phyloP scores from a whole-genome alignment of 805 yeast species.

The Yarrowia osloensis region DNA sequence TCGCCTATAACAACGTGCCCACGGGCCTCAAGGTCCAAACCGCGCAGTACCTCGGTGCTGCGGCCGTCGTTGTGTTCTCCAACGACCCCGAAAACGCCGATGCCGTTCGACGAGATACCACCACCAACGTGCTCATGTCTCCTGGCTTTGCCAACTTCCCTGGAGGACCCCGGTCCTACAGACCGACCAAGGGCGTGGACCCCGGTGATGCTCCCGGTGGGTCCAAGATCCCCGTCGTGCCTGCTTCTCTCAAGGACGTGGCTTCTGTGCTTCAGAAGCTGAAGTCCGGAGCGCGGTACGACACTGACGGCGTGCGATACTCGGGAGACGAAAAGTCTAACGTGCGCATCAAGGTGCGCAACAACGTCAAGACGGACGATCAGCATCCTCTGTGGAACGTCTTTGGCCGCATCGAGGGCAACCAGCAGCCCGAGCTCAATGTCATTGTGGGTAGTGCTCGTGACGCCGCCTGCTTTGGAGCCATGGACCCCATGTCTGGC shows the following conservation, averaged over 20 bases:
- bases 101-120: conserved; percentile 51
- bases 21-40: conserved; percentile 54
- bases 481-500: conserved; percentile 70
- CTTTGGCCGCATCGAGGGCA: conserved; percentile 72
- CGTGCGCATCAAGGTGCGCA: conserved; percentile 41
- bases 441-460: conserved; percentile 80
- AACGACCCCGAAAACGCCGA: conserved; percentile 40
- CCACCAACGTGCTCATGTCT: conserved; percentile 51
- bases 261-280: conserved; percentile 46
- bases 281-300: conserved; percentile 46
- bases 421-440: conserved; percentile 74
- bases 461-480: conserved; percentile 77
- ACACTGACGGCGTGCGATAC: conserved; percentile 48
- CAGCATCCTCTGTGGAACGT: conserved; percentile 77
- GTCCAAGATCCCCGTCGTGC: conserved; percentile 74
- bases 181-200: conserved; percentile 48
- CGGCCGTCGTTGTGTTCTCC: conserved; percentile 66
- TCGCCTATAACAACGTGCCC: conserved; percentile 55
- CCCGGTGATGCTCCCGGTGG: conserved; percentile 52
- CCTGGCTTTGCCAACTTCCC: conserved; percentile 83
- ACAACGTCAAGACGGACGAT: conserved; percentile 50
- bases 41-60: conserved; percentile 60
- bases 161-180: conserved; percentile 61
- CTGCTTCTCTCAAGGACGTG: conserved; percentile 76
- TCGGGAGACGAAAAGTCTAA: conserved; percentile 44